Percentiles rank a stretch among this genome's conserved stretches.
These are phyloP conservation scores for Cercospora brassicicola DNA, from an alignment of 2,329 filamentous ascomycete species.

Conservation along the genomic window DNA sequence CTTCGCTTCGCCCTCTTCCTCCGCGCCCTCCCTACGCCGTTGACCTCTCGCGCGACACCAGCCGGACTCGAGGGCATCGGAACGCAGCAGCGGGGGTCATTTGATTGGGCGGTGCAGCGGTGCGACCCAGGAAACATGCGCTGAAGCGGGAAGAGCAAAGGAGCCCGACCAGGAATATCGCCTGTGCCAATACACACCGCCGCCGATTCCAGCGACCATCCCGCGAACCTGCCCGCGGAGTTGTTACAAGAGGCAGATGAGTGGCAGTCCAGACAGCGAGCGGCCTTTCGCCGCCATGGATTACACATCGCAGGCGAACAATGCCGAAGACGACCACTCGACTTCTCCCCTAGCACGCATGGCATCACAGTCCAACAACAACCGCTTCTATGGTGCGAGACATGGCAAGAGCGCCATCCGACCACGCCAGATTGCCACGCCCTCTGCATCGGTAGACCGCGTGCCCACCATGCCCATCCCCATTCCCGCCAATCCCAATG, in stretches of 20 bases:
- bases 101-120: neutral
- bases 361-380: conserved; percentile 36
- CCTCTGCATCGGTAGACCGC: conserved; percentile 28
- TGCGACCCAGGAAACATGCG: neutral
- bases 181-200: neutral
- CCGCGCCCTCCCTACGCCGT: neutral
- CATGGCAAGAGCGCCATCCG: conserved; percentile 42
- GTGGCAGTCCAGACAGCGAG: neutral
- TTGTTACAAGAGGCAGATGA: neutral
- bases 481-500: conserved; percentile 44
- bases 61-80: neutral
- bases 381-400: conserved; percentile 35
- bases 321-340: conserved; percentile 23
- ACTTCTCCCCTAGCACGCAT: conserved; percentile 35
- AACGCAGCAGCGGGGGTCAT: neutral
- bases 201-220: neutral
- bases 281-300: neutral
- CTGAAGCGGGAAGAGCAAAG: neutral
- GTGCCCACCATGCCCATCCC: conserved; percentile 48
- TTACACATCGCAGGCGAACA: neutral
- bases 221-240: neutral
- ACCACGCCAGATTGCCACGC: conserved; percentile 50
- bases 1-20: neutral
- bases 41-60: neutral
- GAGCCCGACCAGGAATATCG: neutral